These are phyloP conservation scores for Stramenopiles sp. DNA, from an alignment of 352 stramenopile species.

Conservation along the genomic window DNA sequence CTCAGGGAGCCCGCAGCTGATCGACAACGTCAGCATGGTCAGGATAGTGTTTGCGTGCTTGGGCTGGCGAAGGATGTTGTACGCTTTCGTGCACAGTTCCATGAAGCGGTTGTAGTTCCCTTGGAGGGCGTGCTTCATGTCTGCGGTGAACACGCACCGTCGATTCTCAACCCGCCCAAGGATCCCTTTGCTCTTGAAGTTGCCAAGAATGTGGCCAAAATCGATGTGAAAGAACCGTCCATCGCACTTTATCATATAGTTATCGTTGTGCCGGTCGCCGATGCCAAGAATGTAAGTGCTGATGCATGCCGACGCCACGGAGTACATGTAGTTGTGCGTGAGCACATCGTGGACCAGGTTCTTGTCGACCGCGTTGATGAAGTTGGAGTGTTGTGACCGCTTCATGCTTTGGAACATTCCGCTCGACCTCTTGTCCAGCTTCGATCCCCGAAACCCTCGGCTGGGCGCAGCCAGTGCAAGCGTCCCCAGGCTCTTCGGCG, in stretches of 20 bases:
- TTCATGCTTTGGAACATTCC: too few species aligned
- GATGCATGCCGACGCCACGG: too few species aligned
- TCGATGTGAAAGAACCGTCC: constrained; percentile 98
- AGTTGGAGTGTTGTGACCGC: too few species aligned
- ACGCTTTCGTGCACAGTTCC: constrained; percentile 22
- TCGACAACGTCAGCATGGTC: constrained; percentile 29
- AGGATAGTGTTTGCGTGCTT: constrained; percentile 25
- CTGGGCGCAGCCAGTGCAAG: too few species aligned
- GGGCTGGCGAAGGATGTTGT: constrained; percentile 25
- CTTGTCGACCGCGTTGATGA: too few species aligned
- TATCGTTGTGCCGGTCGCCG: constrained; percentile 96
- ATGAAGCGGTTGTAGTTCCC: constrained; percentile 26
- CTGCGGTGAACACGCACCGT: constrained; percentile 59
- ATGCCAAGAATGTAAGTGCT: constrained; percentile 97
- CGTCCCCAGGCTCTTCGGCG: too few species aligned
- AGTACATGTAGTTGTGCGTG: too few species aligned
- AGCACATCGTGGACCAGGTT: too few species aligned
- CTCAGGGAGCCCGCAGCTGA: constrained; percentile 27
- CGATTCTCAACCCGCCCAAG: too few species aligned
- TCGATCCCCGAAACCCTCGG: too few species aligned
- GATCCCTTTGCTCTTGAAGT: too few species aligned
- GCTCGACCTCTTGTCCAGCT: too few species aligned
- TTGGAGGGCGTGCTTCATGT: constrained; percentile 52
- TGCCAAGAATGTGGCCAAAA: constrained; percentile 97
- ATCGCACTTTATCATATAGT: constrained; percentile 88